Evolutionary conservation across 495 filamentous ascomycete species (phyloP).

Genomic region (Thermothielavioides terrestris): DNA sequence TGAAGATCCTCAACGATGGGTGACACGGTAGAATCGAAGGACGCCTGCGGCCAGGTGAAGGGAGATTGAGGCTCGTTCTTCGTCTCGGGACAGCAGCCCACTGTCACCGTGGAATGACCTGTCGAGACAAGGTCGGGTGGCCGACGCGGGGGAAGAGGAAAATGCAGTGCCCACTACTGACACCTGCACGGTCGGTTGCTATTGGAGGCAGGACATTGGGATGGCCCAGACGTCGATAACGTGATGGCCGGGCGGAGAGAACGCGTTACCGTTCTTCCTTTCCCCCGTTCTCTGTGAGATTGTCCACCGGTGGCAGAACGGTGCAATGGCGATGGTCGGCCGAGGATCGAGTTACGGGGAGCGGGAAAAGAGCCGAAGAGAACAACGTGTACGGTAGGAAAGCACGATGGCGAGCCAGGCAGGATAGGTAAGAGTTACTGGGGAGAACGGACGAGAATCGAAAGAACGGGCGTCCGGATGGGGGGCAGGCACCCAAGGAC

Average conservation of each 20-base stretch:
- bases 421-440: not conserved
- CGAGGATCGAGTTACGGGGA: not conserved
- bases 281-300: not conserved
- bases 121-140: slow-evolving; percentile 17
- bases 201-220: slow-evolving; percentile 24
- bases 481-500: slow-evolving; percentile 13
- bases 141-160: slow-evolving; percentile 7
- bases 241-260: not conserved
- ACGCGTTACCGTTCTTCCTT: not conserved
- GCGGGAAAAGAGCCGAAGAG: not conserved
- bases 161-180: slow-evolving; percentile 23
- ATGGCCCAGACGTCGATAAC: slow-evolving; percentile 6
- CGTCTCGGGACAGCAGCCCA: slow-evolving; percentile 37
- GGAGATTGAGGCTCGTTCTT: slow-evolving; percentile 24
- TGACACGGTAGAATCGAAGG: slow-evolving; percentile 40
- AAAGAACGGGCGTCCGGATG: slow-evolving; percentile 19
- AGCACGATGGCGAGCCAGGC: not conserved
- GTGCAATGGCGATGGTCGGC: slow-evolving; percentile 1
- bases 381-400: not conserved
- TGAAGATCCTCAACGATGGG: slow-evolving; percentile 26
- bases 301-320: slow-evolving; percentile 1
- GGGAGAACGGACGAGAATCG: slow-evolving; percentile 13
- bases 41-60: slow-evolving; percentile 45
- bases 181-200: slow-evolving; percentile 23
- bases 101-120: slow-evolving; percentile 43